Conservation (phyloP, 2,329 filamentous ascomycete genomes). For the Hymenoscyphus scutula region DNA sequence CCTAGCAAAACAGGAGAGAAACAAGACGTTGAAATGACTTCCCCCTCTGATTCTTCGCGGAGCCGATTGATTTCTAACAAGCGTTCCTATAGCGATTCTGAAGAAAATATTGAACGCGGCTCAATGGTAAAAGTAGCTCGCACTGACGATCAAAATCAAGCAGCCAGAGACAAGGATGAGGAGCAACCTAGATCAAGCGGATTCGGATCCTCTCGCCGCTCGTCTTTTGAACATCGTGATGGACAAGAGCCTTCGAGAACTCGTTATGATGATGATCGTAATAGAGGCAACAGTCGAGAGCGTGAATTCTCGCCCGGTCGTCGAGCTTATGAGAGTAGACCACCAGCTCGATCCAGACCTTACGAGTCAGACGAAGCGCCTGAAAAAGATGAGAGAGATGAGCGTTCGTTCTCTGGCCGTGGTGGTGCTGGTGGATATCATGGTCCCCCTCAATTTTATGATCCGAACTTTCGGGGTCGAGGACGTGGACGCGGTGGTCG, state of each 20-base stretch:
- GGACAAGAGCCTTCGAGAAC: constrained; percentile 20
- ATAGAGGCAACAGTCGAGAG: constrained; percentile 25
- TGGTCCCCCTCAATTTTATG: constrained; percentile 27
- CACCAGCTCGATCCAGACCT: constrained; percentile 22
- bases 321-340: constrained; percentile 27
- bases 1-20: constrained; percentile 22
- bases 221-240: constrained; percentile 24
- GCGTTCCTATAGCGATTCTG: constrained; percentile 30
- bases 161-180: constrained; percentile 18
- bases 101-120: constrained; percentile 21
- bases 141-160: constrained; percentile 23
- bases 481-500: constrained; percentile 32
- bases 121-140: constrained; percentile 28
- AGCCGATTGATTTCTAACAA: constrained; percentile 31
- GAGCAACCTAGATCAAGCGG: constrained; percentile 29
- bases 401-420: constrained; percentile 19
- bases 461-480: constrained; percentile 33
- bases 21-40: constrained; percentile 10
- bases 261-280: constrained; percentile 23
- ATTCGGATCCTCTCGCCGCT: constrained; percentile 22
- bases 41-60: constrained; percentile 15
- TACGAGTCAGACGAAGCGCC: constrained; percentile 23
- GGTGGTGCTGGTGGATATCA: constrained; percentile 25
- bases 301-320: constrained; percentile 30
- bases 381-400: constrained; percentile 21